phyloP scores from a whole-genome alignment of 108 stramenopile genomes.

The Conticribra guillardii region DNA sequence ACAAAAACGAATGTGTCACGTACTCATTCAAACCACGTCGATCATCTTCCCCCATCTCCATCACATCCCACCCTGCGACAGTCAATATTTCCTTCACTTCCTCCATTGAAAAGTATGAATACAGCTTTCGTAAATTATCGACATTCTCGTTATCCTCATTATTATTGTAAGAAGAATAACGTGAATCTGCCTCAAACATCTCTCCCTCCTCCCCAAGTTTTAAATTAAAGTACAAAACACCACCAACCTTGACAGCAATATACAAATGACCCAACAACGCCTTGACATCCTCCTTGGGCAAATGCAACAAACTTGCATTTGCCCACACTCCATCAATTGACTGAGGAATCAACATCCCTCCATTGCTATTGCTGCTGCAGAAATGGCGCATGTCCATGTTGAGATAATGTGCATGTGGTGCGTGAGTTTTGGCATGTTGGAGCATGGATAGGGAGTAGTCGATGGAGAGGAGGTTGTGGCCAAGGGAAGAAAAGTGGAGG shows the following conservation, averaged over 20 bases:
- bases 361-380: too few relatives aligned
- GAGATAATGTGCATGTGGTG: conserved; percentile 30
- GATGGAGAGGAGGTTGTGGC: conserved; percentile 24
- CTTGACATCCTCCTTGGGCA: conserved; percentile 22
- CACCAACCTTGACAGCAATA: conserved; percentile 24
- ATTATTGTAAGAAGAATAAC: conserved; percentile 8
- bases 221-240: conserved; percentile 29
- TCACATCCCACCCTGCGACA: conserved; percentile 21
- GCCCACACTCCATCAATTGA: conserved; percentile 39
- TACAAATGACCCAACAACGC: conserved; percentile 9
- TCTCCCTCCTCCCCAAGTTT: conserved; percentile 16
- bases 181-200: conserved; percentile 22
- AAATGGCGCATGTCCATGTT: conserved; percentile 34
- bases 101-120: conserved; percentile 20
- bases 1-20: conserved; percentile 17
- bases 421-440: conserved; percentile 14
- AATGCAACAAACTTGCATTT: conserved; percentile 24
- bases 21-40: conserved; percentile 1
- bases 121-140: conserved; percentile 18
- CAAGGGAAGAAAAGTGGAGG: conserved; percentile 25
- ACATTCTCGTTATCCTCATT: background rate
- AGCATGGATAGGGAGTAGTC: conserved; percentile 28
- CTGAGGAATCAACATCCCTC: conserved; percentile 11
- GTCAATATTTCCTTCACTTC: conserved; percentile 24
- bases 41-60: conserved; percentile 33